Evolutionary conservation across 768 basidiomycete genomes (phyloP).

Genomic region (Tephrocybe sp.): DNA sequence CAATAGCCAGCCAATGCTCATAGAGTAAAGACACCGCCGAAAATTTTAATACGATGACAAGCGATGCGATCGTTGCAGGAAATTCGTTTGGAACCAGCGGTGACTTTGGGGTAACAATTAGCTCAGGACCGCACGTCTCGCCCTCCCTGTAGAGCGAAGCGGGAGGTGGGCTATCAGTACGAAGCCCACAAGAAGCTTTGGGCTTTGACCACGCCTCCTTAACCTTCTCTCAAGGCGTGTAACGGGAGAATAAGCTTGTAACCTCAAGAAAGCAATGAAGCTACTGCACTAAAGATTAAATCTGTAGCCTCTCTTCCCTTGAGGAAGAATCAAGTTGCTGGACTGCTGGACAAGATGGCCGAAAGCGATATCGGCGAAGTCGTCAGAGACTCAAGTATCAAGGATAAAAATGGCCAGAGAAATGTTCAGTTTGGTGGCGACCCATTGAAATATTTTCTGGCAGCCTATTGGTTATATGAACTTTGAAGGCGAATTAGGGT

Average conservation of each 20-base stretch:
- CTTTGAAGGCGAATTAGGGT: too few species aligned
- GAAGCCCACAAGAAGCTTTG: not conserved
- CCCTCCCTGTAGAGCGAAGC: not conserved
- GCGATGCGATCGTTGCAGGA: not conserved
- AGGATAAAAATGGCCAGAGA: too few species aligned
- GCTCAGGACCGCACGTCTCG: not conserved
- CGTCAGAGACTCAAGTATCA: too few species aligned
- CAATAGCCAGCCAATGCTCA: too few species aligned
- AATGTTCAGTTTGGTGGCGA: too few species aligned
- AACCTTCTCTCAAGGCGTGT: not conserved
- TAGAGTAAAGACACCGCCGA: too few species aligned
- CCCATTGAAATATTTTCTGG: too few species aligned
- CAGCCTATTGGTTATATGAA: too few species aligned
- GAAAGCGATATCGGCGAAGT: too few species aligned
- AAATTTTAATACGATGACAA: too few species aligned
- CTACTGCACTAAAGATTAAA: not conserved
- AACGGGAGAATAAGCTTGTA: too few species aligned
- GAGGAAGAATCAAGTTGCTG: not conserved
- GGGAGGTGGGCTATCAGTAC: not conserved
- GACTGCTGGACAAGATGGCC: not conserved
- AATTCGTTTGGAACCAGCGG: constrained; percentile 2
- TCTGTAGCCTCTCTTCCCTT: not conserved
- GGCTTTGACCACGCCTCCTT: not conserved
- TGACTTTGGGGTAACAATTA: not conserved
- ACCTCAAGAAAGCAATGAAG: constrained; percentile 2